A percentile compares a stretch with the other conserved stretches of the same genome.
phyloP scores from a whole-genome alignment of 2,329 filamentous ascomycete species.

The Diaporthe citriasiana region DNA sequence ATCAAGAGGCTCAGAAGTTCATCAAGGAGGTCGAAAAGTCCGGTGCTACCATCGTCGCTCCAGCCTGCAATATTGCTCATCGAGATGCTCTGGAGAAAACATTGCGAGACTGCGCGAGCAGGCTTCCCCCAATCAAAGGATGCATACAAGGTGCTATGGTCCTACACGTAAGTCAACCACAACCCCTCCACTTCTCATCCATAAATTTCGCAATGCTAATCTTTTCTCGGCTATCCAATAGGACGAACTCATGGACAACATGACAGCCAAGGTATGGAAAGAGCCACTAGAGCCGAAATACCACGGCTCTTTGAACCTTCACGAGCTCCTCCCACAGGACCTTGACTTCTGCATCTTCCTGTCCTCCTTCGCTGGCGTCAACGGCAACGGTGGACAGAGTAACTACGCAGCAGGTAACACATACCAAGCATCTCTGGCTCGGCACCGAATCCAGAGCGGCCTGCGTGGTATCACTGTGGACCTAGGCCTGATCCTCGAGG shows the following conservation, averaged over 20 bases:
- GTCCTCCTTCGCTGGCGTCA: constrained; percentile 27
- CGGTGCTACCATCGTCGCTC: constrained; percentile 33
- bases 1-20: constrained; percentile 1
- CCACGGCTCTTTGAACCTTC: constrained; percentile 9
- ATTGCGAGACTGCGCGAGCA: not conserved
- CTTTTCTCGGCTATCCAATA: not conserved
- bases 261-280: constrained; percentile 13
- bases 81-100: constrained; percentile 3
- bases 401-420: constrained; percentile 38
- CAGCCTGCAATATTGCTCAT: constrained; percentile 42
- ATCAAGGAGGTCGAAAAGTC: constrained; percentile 30
- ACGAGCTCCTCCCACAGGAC: not conserved
- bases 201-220: not conserved
- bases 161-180: not conserved
- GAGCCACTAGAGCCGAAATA: constrained; percentile 3
- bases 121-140: constrained; percentile 6
- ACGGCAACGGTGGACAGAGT: constrained; percentile 33
- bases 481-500: constrained; percentile 37
- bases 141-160: constrained; percentile 28
- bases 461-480: constrained; percentile 44
- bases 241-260: constrained; percentile 18
- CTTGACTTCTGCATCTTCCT: constrained; percentile 40
- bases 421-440: constrained; percentile 46
- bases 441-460: constrained; percentile 44
- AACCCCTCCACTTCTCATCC: too few species aligned